Evolutionary conservation across 768 basidiomycete genomes (phyloP).

Genomic region (Suillus lakei): DNA sequence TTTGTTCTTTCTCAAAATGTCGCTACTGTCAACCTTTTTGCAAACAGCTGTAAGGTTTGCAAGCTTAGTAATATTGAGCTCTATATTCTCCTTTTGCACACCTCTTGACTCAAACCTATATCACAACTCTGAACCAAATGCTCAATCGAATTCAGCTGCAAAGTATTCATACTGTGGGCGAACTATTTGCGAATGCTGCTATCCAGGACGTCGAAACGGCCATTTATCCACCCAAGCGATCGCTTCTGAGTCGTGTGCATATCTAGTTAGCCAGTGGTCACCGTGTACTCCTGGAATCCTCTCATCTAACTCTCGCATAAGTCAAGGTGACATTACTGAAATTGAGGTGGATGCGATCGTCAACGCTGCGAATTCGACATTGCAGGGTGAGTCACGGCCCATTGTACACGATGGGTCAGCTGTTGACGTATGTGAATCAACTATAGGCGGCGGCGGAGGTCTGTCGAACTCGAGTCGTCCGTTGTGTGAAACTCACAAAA

Average conservation of each 20-base stretch:
- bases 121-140: conserved; percentile 22
- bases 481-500: conserved; percentile 6
- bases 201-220: conserved; percentile 41
- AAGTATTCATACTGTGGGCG: conserved; percentile 59
- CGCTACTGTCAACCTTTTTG: too few relatives aligned
- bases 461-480: conserved; percentile 23
- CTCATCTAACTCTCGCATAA: conserved; percentile 28
- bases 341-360: conserved; percentile 76
- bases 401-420: conserved; percentile 9
- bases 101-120: not conserved
- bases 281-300: not conserved
- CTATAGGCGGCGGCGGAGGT: conserved; percentile 79
- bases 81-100: too few relatives aligned
- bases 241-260: conserved; percentile 62
- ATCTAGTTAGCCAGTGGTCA: conserved; percentile 56
- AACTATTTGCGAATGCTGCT: conserved; percentile 51
- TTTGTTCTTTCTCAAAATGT: too few relatives aligned
- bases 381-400: conserved; percentile 55
- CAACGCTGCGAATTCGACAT: conserved; percentile 78
- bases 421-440: not conserved
- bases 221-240: conserved; percentile 41
- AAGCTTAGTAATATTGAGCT: too few relatives aligned
- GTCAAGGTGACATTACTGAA: conserved; percentile 81
- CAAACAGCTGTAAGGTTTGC: too few relatives aligned
- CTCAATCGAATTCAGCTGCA: conserved; percentile 33